Evolutionary conservation across 2,329 filamentous ascomycete genomes (phyloP).

Genomic region (Aspergillus amoenus): DNA sequence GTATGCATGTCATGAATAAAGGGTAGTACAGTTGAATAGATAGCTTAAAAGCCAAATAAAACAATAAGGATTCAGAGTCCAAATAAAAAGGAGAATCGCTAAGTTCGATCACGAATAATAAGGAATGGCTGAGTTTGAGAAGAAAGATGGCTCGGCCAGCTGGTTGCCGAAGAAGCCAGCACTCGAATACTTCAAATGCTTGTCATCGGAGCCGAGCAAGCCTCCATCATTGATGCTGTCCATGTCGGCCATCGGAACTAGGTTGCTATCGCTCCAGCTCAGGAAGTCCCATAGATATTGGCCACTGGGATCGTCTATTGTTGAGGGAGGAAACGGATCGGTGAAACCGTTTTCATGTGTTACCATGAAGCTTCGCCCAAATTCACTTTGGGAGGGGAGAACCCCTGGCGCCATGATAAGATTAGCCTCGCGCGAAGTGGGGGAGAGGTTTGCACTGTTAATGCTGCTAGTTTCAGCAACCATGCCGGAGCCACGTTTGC

Average conservation of each 20-base stretch:
- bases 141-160: slow-evolving; percentile 26
- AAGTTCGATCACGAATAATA: slow-evolving; percentile 20
- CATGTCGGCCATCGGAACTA: slow-evolving; percentile 30
- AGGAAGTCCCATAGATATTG: slow-evolving; percentile 40
- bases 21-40: background rate
- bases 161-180: slow-evolving; percentile 21
- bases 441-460: slow-evolving; percentile 13
- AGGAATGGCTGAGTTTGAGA: slow-evolving; percentile 25
- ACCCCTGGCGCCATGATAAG: slow-evolving; percentile 12
- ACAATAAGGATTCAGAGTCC: background rate
- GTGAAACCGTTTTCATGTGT: slow-evolving; percentile 23
- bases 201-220: slow-evolving; percentile 29
- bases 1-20: background rate
- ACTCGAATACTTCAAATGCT: slow-evolving; percentile 23
- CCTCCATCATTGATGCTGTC: slow-evolving; percentile 24
- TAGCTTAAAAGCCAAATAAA: background rate
- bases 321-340: slow-evolving; percentile 24
- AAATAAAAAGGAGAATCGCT: background rate
- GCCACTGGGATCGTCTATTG: slow-evolving; percentile 29
- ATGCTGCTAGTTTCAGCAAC: slow-evolving; percentile 14
- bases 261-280: slow-evolving; percentile 37
- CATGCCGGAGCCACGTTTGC: slow-evolving; percentile 30
- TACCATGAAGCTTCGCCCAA: slow-evolving; percentile 17
- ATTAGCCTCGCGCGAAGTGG: slow-evolving; percentile 18
- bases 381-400: slow-evolving; percentile 17